Evolutionary conservation across 1,284 basidiomycete genomes (phyloP).

Genomic region (Cutaneotrichosporon daszewskae): DNA sequence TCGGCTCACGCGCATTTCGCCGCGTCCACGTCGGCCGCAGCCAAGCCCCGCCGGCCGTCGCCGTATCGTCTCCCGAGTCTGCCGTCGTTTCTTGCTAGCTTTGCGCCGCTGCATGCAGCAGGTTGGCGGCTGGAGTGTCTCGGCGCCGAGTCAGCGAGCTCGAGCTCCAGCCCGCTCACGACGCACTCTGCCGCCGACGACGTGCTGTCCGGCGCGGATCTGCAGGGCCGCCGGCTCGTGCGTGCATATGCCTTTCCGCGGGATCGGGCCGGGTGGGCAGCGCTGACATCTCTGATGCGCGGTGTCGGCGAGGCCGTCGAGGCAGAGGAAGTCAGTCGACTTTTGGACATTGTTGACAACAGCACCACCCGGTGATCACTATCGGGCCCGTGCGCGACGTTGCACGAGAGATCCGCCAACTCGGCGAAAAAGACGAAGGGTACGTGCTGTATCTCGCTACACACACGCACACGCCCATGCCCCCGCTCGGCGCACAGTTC

Average conservation of each 20-base stretch:
- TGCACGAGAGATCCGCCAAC: not conserved
- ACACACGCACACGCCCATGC: slow-evolving; percentile 41
- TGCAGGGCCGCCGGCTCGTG: slow-evolving; percentile 30
- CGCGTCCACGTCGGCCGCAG: too few species aligned
- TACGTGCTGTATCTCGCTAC: slow-evolving; percentile 35
- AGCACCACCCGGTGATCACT: slow-evolving; percentile 39
- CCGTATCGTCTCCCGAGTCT: slow-evolving; percentile 35
- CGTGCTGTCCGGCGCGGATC: slow-evolving; percentile 16
- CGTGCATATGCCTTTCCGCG: slow-evolving; percentile 25
- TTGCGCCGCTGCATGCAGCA: slow-evolving; percentile 31
- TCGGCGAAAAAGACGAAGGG: slow-evolving; percentile 2
- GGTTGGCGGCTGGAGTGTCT: slow-evolving; percentile 33
- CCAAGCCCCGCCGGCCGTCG: slow-evolving; percentile 18
- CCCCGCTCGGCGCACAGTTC: slow-evolving; percentile 17
- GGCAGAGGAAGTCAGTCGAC: slow-evolving; percentile 28
- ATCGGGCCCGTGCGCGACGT: slow-evolving; percentile 20
- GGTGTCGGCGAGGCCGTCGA: slow-evolving; percentile 18
- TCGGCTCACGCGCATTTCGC: too few species aligned
- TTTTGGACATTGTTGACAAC: not conserved
- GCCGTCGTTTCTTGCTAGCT: slow-evolving; percentile 24
- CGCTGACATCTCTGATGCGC: slow-evolving; percentile 11
- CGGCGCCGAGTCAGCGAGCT: not conserved
- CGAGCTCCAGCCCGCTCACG: too few species aligned
- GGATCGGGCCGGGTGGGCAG: slow-evolving; percentile 31
- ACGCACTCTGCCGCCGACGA: slow-evolving; percentile 1